These are phyloP conservation scores for Yarrowia yakushimensis DNA, from an alignment of 805 yeast genomes.

Conservation along the genomic window DNA sequence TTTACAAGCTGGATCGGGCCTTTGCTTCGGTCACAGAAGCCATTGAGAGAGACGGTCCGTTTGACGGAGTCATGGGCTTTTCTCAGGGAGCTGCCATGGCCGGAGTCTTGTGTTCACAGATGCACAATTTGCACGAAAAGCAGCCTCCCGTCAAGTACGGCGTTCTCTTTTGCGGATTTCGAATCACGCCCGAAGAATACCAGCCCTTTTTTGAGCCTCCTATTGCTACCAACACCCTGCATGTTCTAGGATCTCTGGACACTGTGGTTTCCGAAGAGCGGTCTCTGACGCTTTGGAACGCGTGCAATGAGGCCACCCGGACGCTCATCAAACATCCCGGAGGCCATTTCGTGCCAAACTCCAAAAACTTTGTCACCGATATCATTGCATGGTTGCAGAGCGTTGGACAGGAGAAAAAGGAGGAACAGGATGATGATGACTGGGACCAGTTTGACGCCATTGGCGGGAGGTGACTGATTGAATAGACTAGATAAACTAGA, in stretches of 20 bases:
- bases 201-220: conserved; percentile 37
- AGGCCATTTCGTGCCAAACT: conserved; percentile 94
- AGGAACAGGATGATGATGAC: conserved; percentile 31
- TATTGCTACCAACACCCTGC: conserved; percentile 50
- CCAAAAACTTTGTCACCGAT: conserved; percentile 49
- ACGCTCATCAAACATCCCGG: conserved; percentile 78
- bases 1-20: conserved; percentile 42
- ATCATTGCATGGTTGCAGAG: conserved; percentile 36
- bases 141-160: conserved; percentile 64
- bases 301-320: conserved; percentile 46
- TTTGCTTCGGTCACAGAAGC: conserved; percentile 51
- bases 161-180: conserved; percentile 66
- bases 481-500: too few relatives aligned
- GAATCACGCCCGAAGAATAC: conserved; percentile 32
- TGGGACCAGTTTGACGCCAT: conserved; percentile 42
- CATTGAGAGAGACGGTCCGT: conserved; percentile 68
- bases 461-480: too few relatives aligned
- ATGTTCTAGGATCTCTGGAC: conserved; percentile 82
- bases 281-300: conserved; percentile 55
- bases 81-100: conserved; percentile 93
- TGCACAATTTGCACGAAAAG: conserved; percentile 51
- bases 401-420: conserved; percentile 2
- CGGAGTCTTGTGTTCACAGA: conserved; percentile 61
- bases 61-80: conserved; percentile 85
- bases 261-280: conserved; percentile 77